Evolutionary conservation across 257 asterid species (phyloP).

Genomic region (Forsythia suspensa): DNA sequence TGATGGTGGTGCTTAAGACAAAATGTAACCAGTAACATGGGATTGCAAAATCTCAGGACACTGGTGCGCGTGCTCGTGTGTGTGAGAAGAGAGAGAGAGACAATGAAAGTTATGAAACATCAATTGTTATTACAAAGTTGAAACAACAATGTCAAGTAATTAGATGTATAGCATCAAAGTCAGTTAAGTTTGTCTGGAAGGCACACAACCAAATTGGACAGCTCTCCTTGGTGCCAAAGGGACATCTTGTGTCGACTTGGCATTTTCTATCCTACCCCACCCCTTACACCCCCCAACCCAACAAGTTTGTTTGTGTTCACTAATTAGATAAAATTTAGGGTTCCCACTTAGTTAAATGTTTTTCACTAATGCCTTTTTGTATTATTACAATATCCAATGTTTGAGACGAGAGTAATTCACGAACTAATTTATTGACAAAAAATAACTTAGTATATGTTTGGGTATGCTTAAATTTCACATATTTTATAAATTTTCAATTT

Average conservation of each 20-base stretch:
- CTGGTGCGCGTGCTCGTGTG: background rate
- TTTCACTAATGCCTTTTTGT: background rate
- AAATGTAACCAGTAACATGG: conserved; percentile 36
- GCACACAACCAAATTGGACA: conserved; percentile 9
- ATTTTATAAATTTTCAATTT: too few relatives aligned
- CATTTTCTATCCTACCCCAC: background rate
- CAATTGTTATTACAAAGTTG: conserved; percentile 19
- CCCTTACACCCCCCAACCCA: background rate
- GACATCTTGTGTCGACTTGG: conserved; percentile 7
- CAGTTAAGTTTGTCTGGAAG: conserved; percentile 24
- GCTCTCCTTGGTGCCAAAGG: conserved; percentile 2
- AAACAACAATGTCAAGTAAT: background rate
- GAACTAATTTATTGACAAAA: too few relatives aligned
- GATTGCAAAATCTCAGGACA: conserved; percentile 19
- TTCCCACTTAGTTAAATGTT: background rate
- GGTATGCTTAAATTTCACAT: too few relatives aligned
- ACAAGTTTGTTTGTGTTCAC: background rate
- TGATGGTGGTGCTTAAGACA: conserved; percentile 30
- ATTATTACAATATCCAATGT: background rate
- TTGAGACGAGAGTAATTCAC: background rate
- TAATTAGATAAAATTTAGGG: background rate
- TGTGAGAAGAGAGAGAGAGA: background rate
- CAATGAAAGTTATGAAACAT: conserved; percentile 22
- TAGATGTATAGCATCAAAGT: conserved; percentile 7
- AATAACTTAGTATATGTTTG: too few relatives aligned